These are phyloP conservation scores for Aspergillus intermedius DNA, from an alignment of 2,329 filamentous ascomycete genomes.

Conservation along the genomic window DNA sequence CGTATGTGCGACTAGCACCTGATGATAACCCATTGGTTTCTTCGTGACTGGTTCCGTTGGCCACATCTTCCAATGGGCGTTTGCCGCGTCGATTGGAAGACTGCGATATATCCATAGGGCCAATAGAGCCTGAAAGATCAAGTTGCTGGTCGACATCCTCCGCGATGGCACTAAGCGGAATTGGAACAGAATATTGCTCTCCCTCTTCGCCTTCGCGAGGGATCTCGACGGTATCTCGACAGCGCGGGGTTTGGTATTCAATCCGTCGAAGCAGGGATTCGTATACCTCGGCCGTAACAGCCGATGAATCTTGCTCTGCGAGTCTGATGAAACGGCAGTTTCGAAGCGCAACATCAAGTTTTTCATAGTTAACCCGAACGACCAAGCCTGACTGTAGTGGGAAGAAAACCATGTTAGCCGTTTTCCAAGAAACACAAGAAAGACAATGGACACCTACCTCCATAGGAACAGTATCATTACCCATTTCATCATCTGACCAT, in stretches of 20 bases:
- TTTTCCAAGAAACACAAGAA: conserved; percentile 2
- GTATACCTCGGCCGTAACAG: conserved; percentile 72
- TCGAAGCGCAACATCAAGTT: conserved; percentile 73
- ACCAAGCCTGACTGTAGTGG: conserved; percentile 58
- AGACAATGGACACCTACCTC: conserved; percentile 24
- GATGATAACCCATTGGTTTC: conserved; percentile 31
- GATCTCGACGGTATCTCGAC: conserved; percentile 44
- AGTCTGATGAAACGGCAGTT: conserved; percentile 71
- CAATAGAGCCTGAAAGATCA: conserved; percentile 32
- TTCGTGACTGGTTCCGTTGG: conserved; percentile 45
- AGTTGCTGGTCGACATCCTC: conserved; percentile 32
- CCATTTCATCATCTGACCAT: conserved; percentile 31
- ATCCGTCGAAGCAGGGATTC: conserved; percentile 63
- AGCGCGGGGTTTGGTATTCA: conserved; percentile 62
- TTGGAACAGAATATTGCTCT: conserved; percentile 31
- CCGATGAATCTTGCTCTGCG: conserved; percentile 63
- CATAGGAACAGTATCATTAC: conserved; percentile 29
- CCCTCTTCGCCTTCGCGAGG: conserved; percentile 37
- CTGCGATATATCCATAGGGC: conserved; percentile 23
- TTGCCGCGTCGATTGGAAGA: conserved; percentile 24
- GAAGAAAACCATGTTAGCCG: conserved; percentile 7
- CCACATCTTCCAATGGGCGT: conserved; percentile 22
- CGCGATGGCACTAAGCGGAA: conserved; percentile 29
- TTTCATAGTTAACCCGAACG: conserved; percentile 76
- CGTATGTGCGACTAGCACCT: conserved; percentile 23